Conservation (phyloP, 805 yeast genomes). For the Wickerhamomyces strasburgensis region DNA sequence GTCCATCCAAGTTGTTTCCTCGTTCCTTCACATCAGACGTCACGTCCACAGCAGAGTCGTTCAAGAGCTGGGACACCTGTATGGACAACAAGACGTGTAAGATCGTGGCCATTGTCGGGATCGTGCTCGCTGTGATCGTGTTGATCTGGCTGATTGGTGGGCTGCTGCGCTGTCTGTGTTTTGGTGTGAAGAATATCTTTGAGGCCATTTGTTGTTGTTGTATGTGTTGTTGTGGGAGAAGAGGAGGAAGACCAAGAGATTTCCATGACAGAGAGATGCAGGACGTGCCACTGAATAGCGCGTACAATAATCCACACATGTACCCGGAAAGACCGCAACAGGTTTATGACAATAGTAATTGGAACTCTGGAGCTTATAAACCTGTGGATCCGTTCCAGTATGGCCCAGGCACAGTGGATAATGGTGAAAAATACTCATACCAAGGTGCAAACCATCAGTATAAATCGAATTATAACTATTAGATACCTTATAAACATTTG, state of each 20-base stretch:
- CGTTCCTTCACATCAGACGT: constrained; percentile 20
- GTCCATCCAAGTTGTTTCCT: constrained; percentile 12
- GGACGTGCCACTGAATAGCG: constrained; percentile 8
- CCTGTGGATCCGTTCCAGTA: constrained; percentile 10
- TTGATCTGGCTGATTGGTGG: constrained; percentile 53
- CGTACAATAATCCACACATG: constrained; percentile 19
- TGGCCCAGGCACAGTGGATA: constrained; percentile 17
- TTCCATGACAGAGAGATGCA: constrained; percentile 3
- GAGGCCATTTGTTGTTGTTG: constrained; percentile 52
- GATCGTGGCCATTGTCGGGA: constrained; percentile 70
- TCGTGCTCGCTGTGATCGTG: constrained; percentile 51
- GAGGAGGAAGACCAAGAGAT: neutral
- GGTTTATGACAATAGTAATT: constrained; percentile 3
- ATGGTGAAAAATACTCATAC: constrained; percentile 8
- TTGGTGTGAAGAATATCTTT: constrained; percentile 48
- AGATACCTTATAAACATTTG: too few relatives aligned
- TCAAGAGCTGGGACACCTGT: constrained; percentile 70
- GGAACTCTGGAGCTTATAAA: constrained; percentile 2
- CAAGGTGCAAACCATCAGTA: too few relatives aligned
- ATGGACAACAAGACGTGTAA: constrained; percentile 76
- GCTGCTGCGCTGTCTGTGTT: constrained; percentile 50
- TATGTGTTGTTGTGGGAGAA: constrained; percentile 22
- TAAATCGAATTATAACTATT: too few relatives aligned
- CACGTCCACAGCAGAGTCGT: constrained; percentile 37
- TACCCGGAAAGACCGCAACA: constrained; percentile 16